A percentile compares a stretch with the other conserved stretches of the same genome.
These are phyloP conservation scores for Hyaloscypha bicolor DNA, from an alignment of 495 filamentous ascomycete genomes.

Conservation along the genomic window DNA sequence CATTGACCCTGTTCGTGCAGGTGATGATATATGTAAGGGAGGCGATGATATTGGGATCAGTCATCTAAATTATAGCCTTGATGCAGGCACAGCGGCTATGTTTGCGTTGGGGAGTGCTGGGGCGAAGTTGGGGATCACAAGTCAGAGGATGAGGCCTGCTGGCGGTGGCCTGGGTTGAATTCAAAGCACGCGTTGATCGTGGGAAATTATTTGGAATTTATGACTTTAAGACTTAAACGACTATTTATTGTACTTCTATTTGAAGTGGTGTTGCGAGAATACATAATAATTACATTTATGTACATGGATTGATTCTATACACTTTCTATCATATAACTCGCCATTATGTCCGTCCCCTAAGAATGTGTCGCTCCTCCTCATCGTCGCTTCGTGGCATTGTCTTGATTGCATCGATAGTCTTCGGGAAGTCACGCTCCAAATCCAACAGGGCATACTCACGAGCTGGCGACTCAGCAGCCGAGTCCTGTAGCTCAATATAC, in stretches of 20 bases:
- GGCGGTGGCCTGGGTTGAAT: slow-evolving; percentile 4
- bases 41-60: slow-evolving; percentile 11
- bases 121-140: slow-evolving; percentile 27
- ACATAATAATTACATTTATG: background rate
- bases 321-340: background rate
- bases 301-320: background rate
- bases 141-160: slow-evolving; percentile 18
- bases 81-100: slow-evolving; percentile 24
- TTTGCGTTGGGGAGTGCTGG: slow-evolving; percentile 24
- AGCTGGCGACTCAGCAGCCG: slow-evolving; percentile 38
- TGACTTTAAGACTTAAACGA: background rate
- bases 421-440: slow-evolving; percentile 46
- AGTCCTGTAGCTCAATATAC: slow-evolving; percentile 45
- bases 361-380: slow-evolving; percentile 38
- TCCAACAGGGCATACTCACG: slow-evolving; percentile 34
- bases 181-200: background rate
- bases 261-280: background rate
- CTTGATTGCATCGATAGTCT: slow-evolving; percentile 52
- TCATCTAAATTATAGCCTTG: slow-evolving; percentile 26
- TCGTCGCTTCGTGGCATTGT: slow-evolving; percentile 54
- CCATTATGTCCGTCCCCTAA: slow-evolving; percentile 9
- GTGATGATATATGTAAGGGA: slow-evolving; percentile 55
- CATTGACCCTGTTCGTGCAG: slow-evolving; percentile 18
- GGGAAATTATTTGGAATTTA: background rate
- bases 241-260: background rate